Evolutionary conservation across 2,329 filamentous ascomycete species (phyloP).

Genomic region (Salinomyces thailandicus): DNA sequence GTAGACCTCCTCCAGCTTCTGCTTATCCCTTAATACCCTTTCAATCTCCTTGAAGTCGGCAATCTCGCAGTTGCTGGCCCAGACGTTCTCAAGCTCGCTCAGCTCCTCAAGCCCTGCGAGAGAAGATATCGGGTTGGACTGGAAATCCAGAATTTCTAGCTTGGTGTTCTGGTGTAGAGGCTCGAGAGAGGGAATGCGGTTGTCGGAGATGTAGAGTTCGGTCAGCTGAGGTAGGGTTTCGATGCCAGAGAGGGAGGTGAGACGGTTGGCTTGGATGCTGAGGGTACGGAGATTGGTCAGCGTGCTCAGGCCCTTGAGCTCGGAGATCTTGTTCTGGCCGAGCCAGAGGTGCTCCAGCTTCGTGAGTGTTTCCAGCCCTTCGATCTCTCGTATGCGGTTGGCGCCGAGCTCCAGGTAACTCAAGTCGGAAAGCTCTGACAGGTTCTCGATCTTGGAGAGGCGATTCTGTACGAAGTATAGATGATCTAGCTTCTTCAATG

Average conservation of each 20-base stretch:
- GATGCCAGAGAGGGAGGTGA: conserved; percentile 67
- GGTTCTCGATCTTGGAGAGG: conserved; percentile 74
- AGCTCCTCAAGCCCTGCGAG: conserved; percentile 62
- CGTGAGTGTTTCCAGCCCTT: conserved; percentile 69
- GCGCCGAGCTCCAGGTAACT: conserved; percentile 83
- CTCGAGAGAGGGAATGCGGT: conserved; percentile 66
- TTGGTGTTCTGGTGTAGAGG: conserved; percentile 49
- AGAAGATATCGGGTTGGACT: conserved; percentile 71
- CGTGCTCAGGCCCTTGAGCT: conserved; percentile 64
- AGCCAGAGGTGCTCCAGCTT: conserved; percentile 83
- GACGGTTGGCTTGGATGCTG: conserved; percentile 90
- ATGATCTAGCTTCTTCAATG: conserved; percentile 67
- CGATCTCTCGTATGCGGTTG: conserved; percentile 80
- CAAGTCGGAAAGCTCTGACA: conserved; percentile 64
- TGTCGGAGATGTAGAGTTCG: conserved; percentile 93
- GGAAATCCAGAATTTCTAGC: conserved; percentile 75
- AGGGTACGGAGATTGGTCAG: conserved; percentile 75
- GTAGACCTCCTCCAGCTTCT: conserved; percentile 77
- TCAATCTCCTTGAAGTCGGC: conserved; percentile 74
- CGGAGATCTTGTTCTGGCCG: conserved; percentile 91
- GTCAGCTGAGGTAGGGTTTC: conserved; percentile 65
- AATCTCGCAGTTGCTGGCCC: conserved; percentile 84
- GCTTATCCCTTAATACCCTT: conserved; percentile 64
- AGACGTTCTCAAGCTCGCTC: conserved; percentile 71
- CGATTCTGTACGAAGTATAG: conserved; percentile 93